Evolutionary conservation across 2,329 filamentous ascomycete species (phyloP), one percentile per base, ranked within the genome.

Genomic region (Scedosporium minutisporum): DNA sequence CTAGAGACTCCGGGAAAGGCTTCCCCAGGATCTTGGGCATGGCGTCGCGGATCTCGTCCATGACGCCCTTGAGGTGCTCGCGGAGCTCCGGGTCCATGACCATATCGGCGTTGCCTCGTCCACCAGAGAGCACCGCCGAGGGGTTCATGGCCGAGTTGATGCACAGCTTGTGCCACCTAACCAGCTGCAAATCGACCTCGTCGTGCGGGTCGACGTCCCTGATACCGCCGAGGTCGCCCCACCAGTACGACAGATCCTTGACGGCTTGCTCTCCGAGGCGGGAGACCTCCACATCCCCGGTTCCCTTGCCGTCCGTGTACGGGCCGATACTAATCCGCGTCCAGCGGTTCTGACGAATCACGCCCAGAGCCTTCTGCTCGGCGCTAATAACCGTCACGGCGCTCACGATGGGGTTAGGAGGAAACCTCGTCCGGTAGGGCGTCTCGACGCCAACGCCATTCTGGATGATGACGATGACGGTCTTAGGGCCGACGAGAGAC

Each of bases 111-210:
- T 90, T 90, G 61, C 84, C 81, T 1, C 80, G 76, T 1, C 87
- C 86, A 12, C 86, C 85, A 1, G 82, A 83, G 0, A 91, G 78
- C 6, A 90, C 87, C 1, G 87, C 85, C 0, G 84, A 87, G 0
- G 88, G 87, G 74, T 91, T 91, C 81, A 90, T 88, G 60, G 86
- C 84, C 0, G 87, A 86, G 72, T 91, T 91, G 77, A 91, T 90
- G 68, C 86, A 87, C 65, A 90, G 83, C 73, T 91, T 91, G 73
- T 90, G 87, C 88, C 88, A 91, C 25, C 88, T 80, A 18, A 90
- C 82, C 51, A 85, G 81, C 73, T 91, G 88, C 57, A 91, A 76
- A 64, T 85, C 87, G 38, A 85, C 75, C 71, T 89, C 86, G 57
- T 83, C 80, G 67, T 87, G 85, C 6, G 81, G 76, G 65, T 86